Conservation (phyloP, 768 basidiomycete species). For the Mycena olivaceomarginata region DNA sequence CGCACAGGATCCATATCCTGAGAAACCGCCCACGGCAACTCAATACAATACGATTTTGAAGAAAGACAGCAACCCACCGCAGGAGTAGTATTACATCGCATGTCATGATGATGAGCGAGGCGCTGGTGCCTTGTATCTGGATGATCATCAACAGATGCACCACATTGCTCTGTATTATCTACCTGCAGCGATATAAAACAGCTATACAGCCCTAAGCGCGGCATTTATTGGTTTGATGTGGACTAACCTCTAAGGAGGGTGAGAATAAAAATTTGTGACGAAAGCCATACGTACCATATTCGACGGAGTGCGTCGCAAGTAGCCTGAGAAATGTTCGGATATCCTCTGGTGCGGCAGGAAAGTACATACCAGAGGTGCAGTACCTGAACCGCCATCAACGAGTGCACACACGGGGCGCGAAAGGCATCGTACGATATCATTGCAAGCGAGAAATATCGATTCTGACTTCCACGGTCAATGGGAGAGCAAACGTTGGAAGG, state of each 20-base stretch:
- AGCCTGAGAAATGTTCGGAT: not conserved
- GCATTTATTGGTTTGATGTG: not conserved
- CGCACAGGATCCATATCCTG: conserved; percentile 29
- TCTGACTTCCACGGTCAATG: not conserved
- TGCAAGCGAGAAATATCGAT: not conserved
- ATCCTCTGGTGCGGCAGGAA: not conserved
- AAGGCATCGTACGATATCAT: not conserved
- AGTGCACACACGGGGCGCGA: not conserved
- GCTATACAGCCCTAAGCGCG: not conserved
- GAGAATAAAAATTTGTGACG: not conserved
- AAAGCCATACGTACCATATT: not conserved
- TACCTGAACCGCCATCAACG: not conserved
- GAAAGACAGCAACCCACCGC: not conserved
- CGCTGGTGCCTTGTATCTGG: conserved; percentile 4
- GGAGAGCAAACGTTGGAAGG: not conserved
- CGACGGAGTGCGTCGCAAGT: not conserved
- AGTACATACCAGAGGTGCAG: not conserved
- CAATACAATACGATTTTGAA: not conserved
- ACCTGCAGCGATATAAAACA: not conserved
- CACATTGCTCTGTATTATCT: not conserved
- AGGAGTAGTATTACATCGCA: conserved; percentile 5
- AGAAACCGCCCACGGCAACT: not conserved
- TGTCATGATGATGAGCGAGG: not conserved
- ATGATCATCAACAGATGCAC: not conserved
- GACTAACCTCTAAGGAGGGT: not conserved